phyloP scores from a whole-genome alignment of 192 early-diverging fungal genomes.

The Glomus cerebriforme region DNA sequence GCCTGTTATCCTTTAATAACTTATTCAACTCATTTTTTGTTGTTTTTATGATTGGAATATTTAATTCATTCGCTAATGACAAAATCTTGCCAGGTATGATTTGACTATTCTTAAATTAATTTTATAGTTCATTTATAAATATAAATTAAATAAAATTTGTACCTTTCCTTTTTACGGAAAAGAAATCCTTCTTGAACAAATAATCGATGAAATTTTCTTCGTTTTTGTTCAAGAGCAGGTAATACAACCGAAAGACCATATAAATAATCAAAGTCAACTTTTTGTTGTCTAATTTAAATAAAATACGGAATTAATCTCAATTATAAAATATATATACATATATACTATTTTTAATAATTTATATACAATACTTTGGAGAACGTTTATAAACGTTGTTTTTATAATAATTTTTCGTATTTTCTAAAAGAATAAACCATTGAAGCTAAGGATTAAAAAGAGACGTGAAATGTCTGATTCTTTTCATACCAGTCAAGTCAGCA shows the following conservation, averaged over 20 bases:
- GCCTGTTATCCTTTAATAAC: slow-evolving; percentile 44
- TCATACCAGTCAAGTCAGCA: too few relatives aligned
- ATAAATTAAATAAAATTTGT: background rate
- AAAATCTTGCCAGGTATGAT: background rate
- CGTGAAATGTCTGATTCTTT: too few relatives aligned
- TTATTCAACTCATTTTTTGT: slow-evolving; percentile 52
- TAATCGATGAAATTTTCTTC: background rate
- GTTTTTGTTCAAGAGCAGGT: background rate
- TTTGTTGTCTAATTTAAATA: background rate
- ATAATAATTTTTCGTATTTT: background rate
- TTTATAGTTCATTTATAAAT: background rate
- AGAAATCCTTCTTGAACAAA: background rate
- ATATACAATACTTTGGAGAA: background rate
- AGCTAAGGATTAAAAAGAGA: too few relatives aligned
- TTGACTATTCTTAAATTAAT: background rate
- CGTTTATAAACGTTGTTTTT: background rate
- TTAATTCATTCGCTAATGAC: background rate
- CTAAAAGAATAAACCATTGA: background rate
- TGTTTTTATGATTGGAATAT: slow-evolving; percentile 34
- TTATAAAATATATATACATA: background rate
- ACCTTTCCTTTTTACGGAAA: slow-evolving; percentile 2
- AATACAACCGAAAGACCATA: slow-evolving; percentile 5
- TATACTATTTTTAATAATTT: background rate
- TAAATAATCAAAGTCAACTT: background rate
- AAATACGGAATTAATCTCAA: background rate